These are phyloP conservation scores for Acacia concinna DNA, from an alignment of 331 rosid species.

Conservation along the genomic window DNA sequence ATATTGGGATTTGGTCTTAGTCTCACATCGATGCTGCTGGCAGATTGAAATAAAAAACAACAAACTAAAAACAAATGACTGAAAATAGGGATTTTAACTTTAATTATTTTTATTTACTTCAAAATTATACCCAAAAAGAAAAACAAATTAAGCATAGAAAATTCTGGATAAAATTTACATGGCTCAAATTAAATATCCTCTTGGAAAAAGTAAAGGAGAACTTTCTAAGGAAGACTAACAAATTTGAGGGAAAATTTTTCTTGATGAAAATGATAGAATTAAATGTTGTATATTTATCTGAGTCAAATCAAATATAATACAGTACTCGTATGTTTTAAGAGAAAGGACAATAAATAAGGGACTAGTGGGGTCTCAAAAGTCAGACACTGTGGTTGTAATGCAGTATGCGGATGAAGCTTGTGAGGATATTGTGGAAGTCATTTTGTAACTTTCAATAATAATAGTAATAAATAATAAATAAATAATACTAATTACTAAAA, in stretches of 20 bases:
- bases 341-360: conserved; percentile 2
- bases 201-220: neutral
- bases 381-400: conserved; percentile 2
- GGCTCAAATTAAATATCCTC: neutral
- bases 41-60: neutral
- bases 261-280: neutral
- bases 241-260: neutral
- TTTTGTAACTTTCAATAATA: conserved; percentile 11
- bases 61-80: neutral
- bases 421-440: conserved; percentile 20
- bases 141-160: no score
- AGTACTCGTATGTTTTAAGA: neutral
- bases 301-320: conserved; percentile 36
- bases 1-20: neutral
- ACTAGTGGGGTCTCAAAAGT: conserved; percentile 25
- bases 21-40: neutral
- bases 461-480: neutral
- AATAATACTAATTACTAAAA: neutral
- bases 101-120: neutral
- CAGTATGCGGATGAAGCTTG: neutral
- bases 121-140: neutral
- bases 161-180: neutral
- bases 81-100: neutral
- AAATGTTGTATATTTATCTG: conserved; percentile 25
- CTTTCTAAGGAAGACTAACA: neutral